Conservation (phyloP, 2,329 filamentous ascomycete genomes). For the Fusarium hainanense region DNA sequence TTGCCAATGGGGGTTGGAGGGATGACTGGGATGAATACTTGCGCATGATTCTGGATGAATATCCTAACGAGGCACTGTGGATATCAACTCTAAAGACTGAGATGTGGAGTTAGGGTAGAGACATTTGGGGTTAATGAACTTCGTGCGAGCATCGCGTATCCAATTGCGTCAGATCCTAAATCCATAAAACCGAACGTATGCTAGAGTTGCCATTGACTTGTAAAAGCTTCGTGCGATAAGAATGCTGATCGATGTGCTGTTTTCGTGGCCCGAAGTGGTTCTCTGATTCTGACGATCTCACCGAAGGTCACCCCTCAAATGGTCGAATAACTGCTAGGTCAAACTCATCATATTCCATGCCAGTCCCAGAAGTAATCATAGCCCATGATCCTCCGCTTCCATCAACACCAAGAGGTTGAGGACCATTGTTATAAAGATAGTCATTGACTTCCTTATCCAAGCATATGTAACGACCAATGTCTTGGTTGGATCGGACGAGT, state of each 20-base stretch:
- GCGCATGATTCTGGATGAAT: conserved; percentile 28
- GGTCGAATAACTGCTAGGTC: too few relatives aligned
- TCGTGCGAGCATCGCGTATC: too few relatives aligned
- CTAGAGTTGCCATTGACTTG: too few relatives aligned
- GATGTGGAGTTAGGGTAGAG: conserved; percentile 17
- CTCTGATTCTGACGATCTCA: too few relatives aligned
- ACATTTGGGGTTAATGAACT: too few relatives aligned
- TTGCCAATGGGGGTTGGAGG: conserved; percentile 20
- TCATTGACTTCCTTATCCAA: conserved; percentile 9
- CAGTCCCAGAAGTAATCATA: neutral
- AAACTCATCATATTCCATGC: neutral
- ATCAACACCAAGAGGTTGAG: neutral
- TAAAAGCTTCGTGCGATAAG: too few relatives aligned
- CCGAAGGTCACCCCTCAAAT: too few relatives aligned
- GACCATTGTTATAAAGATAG: conserved; percentile 6
- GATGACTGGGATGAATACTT: conserved; percentile 43
- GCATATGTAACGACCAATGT: neutral
- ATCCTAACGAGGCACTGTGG: conserved; percentile 37
- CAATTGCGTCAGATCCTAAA: too few relatives aligned
- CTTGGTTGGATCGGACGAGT: neutral
- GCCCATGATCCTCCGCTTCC: neutral
- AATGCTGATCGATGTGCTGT: too few relatives aligned
- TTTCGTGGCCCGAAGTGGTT: too few relatives aligned
- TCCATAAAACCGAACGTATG: too few relatives aligned
- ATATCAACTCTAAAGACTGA: conserved; percentile 29